A percentile compares a stretch with the other conserved stretches of the same genome.
Evolutionary conservation across 345 rosid species (phyloP).

Genomic region (Passiflora organensis): DNA sequence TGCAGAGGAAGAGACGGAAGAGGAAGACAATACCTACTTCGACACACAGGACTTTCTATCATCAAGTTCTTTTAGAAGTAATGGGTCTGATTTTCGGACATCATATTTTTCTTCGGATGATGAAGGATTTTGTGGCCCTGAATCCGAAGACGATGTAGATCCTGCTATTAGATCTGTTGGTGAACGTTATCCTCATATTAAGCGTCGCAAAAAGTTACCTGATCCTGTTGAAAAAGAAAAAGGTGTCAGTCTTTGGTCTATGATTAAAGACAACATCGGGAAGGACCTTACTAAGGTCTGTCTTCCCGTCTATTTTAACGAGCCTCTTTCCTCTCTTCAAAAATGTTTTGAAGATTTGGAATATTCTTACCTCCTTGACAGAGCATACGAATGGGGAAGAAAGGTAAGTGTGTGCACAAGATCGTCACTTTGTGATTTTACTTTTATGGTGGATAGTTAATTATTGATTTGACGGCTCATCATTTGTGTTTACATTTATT

Average conservation of each 20-base stretch:
- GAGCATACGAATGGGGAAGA: constrained; percentile 91
- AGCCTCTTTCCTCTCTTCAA: constrained; percentile 93
- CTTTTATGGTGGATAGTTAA: no score
- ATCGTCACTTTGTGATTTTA: neutral
- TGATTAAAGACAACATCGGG: constrained; percentile 99
- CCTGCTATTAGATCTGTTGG: constrained; percentile 64
- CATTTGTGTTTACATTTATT: no score
- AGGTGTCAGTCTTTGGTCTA: constrained; percentile 95
- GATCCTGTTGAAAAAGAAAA: constrained; percentile 91
- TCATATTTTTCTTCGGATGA: constrained; percentile 83
- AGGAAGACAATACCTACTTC: constrained; percentile 75
- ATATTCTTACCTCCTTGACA: constrained; percentile 84
- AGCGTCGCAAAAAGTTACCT: constrained; percentile 85
- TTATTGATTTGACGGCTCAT: no score
- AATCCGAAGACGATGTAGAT: constrained; percentile 67
- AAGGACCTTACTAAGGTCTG: constrained; percentile 97
- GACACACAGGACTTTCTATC: constrained; percentile 94
- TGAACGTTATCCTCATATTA: constrained; percentile 53
- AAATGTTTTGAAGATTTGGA: constrained; percentile 98
- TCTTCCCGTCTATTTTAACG: constrained; percentile 98
- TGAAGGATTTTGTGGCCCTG: constrained; percentile 39
- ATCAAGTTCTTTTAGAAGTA: constrained; percentile 84
- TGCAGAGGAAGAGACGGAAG: constrained; percentile 93
- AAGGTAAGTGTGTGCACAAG: constrained; percentile 43
- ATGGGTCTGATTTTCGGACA: constrained; percentile 69